These are phyloP conservation scores for Naganishia randhawae DNA, from an alignment of 768 basidiomycete genomes.

Conservation along the genomic window DNA sequence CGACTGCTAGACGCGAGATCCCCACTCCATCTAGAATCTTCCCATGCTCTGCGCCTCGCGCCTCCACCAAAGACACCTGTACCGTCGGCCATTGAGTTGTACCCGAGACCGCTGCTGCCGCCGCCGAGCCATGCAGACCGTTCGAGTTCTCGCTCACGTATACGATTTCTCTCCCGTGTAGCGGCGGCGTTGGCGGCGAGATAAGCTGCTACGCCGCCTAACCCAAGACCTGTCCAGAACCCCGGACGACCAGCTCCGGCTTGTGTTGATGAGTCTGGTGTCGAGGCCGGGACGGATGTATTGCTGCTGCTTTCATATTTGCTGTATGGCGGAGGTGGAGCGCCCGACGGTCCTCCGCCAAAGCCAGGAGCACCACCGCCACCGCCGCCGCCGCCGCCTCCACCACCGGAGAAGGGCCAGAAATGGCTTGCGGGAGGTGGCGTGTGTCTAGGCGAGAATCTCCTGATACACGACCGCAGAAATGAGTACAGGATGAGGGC, in stretches of 20 bases:
- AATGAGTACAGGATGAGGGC: constrained; percentile 56
- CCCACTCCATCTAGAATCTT: constrained; percentile 23
- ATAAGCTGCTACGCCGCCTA: constrained; percentile 66
- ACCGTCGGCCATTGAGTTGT: constrained; percentile 53
- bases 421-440: constrained; percentile 47
- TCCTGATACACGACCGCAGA: constrained; percentile 58
- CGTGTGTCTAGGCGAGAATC: constrained; percentile 43
- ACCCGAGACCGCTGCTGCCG: constrained; percentile 39
- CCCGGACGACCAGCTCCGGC: constrained; percentile 61
- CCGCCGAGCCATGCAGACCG: constrained; percentile 33
- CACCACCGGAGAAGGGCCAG: constrained; percentile 36
- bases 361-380: constrained; percentile 48
- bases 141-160: constrained; percentile 34
- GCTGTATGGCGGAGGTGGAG: constrained; percentile 46
- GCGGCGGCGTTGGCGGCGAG: constrained; percentile 32
- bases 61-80: constrained; percentile 40
- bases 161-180: constrained; percentile 30
- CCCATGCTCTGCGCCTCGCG: constrained; percentile 56
- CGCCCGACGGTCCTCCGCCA: constrained; percentile 49
- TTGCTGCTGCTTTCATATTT: constrained; percentile 42
- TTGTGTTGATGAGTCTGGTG: constrained; percentile 53
- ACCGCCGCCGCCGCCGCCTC: constrained; percentile 48
- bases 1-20: constrained; percentile 41
- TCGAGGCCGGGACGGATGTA: constrained; percentile 54
- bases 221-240: constrained; percentile 77